Evolutionary conservation across 2,329 filamentous ascomycete genomes (phyloP), one percentile per base, ranked within the genome.

Genomic region (Dothideomycetes sp.): DNA sequence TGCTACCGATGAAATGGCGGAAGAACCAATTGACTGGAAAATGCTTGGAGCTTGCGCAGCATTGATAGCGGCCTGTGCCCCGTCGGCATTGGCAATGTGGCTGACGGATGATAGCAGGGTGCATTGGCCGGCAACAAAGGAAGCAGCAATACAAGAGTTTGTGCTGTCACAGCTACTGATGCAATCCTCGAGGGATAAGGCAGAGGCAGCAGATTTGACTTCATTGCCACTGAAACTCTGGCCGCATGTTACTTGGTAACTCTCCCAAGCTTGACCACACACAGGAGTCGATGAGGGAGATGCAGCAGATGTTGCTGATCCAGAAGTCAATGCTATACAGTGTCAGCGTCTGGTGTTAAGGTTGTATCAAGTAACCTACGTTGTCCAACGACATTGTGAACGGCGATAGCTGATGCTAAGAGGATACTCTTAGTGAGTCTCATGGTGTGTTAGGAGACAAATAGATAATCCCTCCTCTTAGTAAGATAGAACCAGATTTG

Each of bases 61-160:
- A 11, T 34, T 38, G 27, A 43, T 36, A 8, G 41, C 41, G 11
- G 41, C 32, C 10, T 39, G 27, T 15, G 41, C 41, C 22, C 37
- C 41, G 19, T 9, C 8, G 9, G 30, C 34, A 12, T 36, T 36
- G n/a, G 24, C n/a, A 16, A 40, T 36, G 7, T 15, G 11, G n/a
- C 12, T n/a, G 4, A 43, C 38, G 4, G 41, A 27, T 5, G 41
- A 39, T 17, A 36, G 15, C 11, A 43, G n/a, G 12, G 33, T 36
- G 19, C 41, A 43, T 8, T 36, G 14, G 5, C 33, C 34, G 11
- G 22, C n/a, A 8, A 33, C 17, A 15, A 36, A 43, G 3, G 33
- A 18, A 4, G 37, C 37, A 3, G 37, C 36, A 15, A 43, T 32
- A 31, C 41, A 43, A 14, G 24, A 5, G 9, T 22, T 4, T 3